Conservation (phyloP, 805 yeast species). For the Torulaspora franciscae region DNA sequence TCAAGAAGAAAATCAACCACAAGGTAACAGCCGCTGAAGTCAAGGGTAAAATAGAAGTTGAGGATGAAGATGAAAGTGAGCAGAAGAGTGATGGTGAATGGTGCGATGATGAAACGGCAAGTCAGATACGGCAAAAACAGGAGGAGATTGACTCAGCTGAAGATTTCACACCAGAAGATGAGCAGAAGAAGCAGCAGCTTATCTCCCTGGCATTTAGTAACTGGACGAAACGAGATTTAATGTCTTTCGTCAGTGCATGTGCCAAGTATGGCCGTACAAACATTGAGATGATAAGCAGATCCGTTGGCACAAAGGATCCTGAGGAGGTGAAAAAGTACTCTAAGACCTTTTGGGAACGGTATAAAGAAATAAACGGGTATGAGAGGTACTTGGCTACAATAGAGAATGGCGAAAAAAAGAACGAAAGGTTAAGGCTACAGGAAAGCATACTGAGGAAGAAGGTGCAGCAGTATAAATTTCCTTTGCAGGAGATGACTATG, state of each 20-base stretch:
- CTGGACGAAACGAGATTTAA: slow-evolving; percentile 74
- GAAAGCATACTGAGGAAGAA: slow-evolving; percentile 51
- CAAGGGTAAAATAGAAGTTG: slow-evolving; percentile 49
- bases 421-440: slow-evolving; percentile 51
- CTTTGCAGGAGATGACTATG: slow-evolving; percentile 57
- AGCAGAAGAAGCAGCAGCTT: slow-evolving; percentile 46
- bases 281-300: slow-evolving; percentile 45
- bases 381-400: slow-evolving; percentile 69
- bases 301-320: slow-evolving; percentile 50
- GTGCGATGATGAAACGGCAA: slow-evolving; percentile 28
- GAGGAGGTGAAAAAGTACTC: slow-evolving; percentile 60
- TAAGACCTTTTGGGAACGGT: slow-evolving; percentile 58
- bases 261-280: slow-evolving; percentile 61
- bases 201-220: slow-evolving; percentile 54
- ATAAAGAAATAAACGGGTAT: slow-evolving; percentile 57
- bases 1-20: slow-evolving; percentile 54
- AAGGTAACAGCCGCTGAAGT: slow-evolving; percentile 56
- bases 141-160: slow-evolving; percentile 51
- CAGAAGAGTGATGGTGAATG: slow-evolving; percentile 34
- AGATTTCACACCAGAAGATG: slow-evolving; percentile 62
- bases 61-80: slow-evolving; percentile 44
- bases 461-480: slow-evolving; percentile 50
- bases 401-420: slow-evolving; percentile 66
- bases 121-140: slow-evolving; percentile 40
- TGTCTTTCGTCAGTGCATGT: slow-evolving; percentile 63